phyloP scores from a whole-genome alignment of 306 rosid genomes.

The Carpinus viminea region DNA sequence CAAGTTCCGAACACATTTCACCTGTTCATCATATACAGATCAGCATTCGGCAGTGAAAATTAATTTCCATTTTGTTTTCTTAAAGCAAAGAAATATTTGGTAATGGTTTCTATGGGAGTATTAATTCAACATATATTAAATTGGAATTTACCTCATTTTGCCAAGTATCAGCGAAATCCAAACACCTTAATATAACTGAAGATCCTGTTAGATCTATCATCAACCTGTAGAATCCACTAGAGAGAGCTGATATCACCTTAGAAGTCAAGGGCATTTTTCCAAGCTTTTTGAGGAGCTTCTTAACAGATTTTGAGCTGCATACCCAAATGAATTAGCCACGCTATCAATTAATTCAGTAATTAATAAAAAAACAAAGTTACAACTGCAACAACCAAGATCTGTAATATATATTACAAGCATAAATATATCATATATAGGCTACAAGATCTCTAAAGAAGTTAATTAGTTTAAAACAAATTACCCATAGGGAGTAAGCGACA shows the following conservation, averaged over 20 bases:
- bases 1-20: no score
- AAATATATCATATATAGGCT: no score
- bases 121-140: not conserved
- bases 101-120: no score
- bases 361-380: not conserved
- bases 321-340: not conserved
- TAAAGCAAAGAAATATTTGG: no score
- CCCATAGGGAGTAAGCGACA: not conserved
- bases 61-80: no score
- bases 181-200: conserved; percentile 19
- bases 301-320: conserved; percentile 23
- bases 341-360: not conserved
- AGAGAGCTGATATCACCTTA: not conserved
- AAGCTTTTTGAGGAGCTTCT: conserved; percentile 24
- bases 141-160: conserved; percentile 21
- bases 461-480: not conserved
- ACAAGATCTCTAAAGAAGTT: not conserved
- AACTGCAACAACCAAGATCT: no score
- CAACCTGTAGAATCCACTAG: not conserved
- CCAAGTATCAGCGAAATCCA: not conserved
- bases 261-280: conserved; percentile 6
- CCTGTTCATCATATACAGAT: no score
- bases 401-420: no score
- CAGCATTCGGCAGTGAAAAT: no score
- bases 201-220: conserved; percentile 19